Evolutionary conservation across 306 rosid genomes (phyloP), one percentile per base, ranked within the genome.

Genomic region (Vigna hirtella): DNA sequence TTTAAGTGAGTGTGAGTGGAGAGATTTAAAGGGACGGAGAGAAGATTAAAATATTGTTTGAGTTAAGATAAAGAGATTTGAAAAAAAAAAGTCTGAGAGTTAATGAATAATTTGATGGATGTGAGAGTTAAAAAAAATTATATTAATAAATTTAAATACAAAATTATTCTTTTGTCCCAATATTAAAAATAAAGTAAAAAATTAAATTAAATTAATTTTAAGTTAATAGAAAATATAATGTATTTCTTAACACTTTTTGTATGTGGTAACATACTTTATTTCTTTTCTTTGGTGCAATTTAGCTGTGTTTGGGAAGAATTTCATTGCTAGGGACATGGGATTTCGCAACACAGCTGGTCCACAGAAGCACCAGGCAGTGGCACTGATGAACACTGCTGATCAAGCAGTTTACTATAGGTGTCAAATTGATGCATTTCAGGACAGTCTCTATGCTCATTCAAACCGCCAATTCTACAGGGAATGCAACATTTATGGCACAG

Each of bases 321-420:
- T 91, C 75, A 81, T 91, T 47, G 97, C 91, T 0, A 76, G 72
- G 72, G 96, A 90, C 61, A 90, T 93, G 49, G 93, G 93, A 1
- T 91, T 91, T 66, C 61, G 47, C 1, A 93, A 91, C 91, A 87
- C 90, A 0, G 96, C 97, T 0, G 97, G 97, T 34, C 76, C 97
- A 13, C 55, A 63, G 43, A 93, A 91, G 81, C 96, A 90, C 48
- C 98, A 93, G 20, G 98, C 96, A 15, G 96, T 93, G 48, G 96
- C 97, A 9, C 83, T 93, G 43, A 86, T 90, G 89, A 78, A 89
- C 5, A 86, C 77, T 2, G 85, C 92, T 0, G 97, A 93, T 73
- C 87, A 74, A 78, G 87, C 87, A 6, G 83, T 87, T 77, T 91
- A 76, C 88, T 90, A 93, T 64, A 81, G 88, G 15, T 93, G 97